Evolutionary conservation across 495 filamentous ascomycete species (phyloP).

Genomic region (Hyaloscypha bicolor): DNA sequence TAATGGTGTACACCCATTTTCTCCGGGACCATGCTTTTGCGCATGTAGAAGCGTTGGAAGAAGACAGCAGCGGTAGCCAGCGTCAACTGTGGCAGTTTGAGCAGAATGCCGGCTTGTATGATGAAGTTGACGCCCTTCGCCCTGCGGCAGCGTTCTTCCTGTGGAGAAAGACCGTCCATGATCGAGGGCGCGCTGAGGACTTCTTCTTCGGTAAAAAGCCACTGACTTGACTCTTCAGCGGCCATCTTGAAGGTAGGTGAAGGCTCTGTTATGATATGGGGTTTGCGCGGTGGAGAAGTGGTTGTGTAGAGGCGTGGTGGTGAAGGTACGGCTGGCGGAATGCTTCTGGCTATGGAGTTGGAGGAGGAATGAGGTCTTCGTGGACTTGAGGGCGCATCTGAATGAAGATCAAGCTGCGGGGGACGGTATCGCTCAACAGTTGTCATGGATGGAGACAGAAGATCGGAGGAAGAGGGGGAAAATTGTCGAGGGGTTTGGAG

Average conservation of each 20-base stretch:
- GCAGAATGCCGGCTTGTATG: slow-evolving; percentile 86
- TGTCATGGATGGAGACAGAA: slow-evolving; percentile 41
- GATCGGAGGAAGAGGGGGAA: neutral
- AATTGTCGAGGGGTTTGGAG: neutral
- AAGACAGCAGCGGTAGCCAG: slow-evolving; percentile 90
- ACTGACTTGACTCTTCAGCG: slow-evolving; percentile 59
- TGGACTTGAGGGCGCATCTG: slow-evolving; percentile 40
- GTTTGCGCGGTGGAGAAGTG: slow-evolving; percentile 51
- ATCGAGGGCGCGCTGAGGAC: slow-evolving; percentile 80
- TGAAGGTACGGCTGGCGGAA: slow-evolving; percentile 55
- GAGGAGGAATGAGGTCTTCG: slow-evolving; percentile 42
- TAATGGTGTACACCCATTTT: slow-evolving; percentile 81
- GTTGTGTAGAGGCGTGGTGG: slow-evolving; percentile 51
- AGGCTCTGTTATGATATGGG: slow-evolving; percentile 38
- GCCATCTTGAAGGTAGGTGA: slow-evolving; percentile 31
- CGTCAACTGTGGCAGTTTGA: slow-evolving; percentile 90
- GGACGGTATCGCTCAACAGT: slow-evolving; percentile 54
- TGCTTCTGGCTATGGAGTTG: slow-evolving; percentile 45
- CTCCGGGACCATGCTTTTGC: slow-evolving; percentile 71
- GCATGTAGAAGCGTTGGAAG: slow-evolving; percentile 95
- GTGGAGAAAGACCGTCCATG: slow-evolving; percentile 73
- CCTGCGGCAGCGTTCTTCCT: slow-evolving; percentile 75
- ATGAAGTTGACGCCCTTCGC: slow-evolving; percentile 97
- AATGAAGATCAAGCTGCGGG: slow-evolving; percentile 41
- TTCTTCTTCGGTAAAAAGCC: slow-evolving; percentile 87